A percentile compares a stretch with the other conserved stretches of the same genome.
Conservation (phyloP, 225 moss, liverwort and hornwort species). For the Thuidium tamariscinum region DNA sequence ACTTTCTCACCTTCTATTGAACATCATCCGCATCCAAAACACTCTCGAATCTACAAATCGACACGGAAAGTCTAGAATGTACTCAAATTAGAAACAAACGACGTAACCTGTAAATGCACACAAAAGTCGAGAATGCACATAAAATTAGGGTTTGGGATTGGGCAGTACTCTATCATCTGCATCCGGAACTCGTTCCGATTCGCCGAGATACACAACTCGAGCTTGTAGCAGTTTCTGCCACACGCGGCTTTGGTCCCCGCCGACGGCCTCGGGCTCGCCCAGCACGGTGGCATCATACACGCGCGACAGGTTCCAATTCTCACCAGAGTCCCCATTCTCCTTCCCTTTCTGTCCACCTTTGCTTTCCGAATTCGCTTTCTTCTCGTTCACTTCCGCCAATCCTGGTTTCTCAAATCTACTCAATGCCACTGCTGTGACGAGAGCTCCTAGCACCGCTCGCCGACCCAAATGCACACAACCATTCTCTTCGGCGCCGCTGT, state of each 20-base stretch:
- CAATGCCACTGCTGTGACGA: slow-evolving; percentile 29
- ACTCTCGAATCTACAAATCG: background rate
- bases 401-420: slow-evolving; percentile 18
- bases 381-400: slow-evolving; percentile 7
- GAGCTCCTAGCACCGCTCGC: slow-evolving; percentile 50
- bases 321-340: background rate
- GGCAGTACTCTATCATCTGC: slow-evolving; percentile 56
- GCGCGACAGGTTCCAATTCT: slow-evolving; percentile 41
- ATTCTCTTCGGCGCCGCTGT: slow-evolving; percentile 1
- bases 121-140: background rate
- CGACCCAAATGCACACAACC: slow-evolving; percentile 33
- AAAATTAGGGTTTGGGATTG: background rate
- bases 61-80: background rate
- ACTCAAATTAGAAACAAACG: background rate
- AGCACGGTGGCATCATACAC: slow-evolving; percentile 76
- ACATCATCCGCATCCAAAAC: background rate
- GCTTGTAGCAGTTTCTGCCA: slow-evolving; percentile 78
- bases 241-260: slow-evolving; percentile 44
- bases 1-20: background rate
- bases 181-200: slow-evolving; percentile 72
- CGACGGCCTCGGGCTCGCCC: slow-evolving; percentile 68
- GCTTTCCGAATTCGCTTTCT: background rate
- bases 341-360: slow-evolving; percentile 3
- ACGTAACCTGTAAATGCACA: background rate
- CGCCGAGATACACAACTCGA: slow-evolving; percentile 81